Evolutionary conservation across 805 yeast species (phyloP).

Genomic region (Wickerhamiella alocasiicola): DNA sequence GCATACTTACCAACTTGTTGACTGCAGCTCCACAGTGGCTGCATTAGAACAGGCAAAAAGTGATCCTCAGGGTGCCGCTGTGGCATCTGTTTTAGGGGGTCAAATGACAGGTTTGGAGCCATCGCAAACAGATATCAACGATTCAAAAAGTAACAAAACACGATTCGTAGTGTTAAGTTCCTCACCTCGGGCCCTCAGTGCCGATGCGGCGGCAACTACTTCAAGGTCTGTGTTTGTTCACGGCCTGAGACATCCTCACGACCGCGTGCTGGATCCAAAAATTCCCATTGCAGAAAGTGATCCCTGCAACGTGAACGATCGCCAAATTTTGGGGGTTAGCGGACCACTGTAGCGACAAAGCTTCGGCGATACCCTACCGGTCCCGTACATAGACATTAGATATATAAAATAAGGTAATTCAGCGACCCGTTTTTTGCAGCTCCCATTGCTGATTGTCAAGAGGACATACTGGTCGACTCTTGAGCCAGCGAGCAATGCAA

Average conservation of each 20-base stretch:
- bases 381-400: neutral
- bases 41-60: slow-evolving; percentile 58
- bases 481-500: slow-evolving; percentile 91
- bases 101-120: slow-evolving; percentile 49
- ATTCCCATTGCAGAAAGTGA: neutral
- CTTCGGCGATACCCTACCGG: neutral
- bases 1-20: slow-evolving; percentile 36
- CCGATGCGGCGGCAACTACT: neutral
- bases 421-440: slow-evolving; percentile 31
- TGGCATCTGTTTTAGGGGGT: slow-evolving; percentile 61
- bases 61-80: slow-evolving; percentile 45
- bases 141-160: slow-evolving; percentile 65
- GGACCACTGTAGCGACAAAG: neutral
- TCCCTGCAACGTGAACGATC: neutral
- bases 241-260: neutral
- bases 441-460: slow-evolving; percentile 89
- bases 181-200: neutral
- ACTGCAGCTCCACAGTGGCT: slow-evolving; percentile 66
- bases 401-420: neutral
- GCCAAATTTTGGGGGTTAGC: neutral
- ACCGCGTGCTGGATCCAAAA: neutral
- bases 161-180: slow-evolving; percentile 52
- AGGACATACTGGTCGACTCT: slow-evolving; percentile 93
- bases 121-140: slow-evolving; percentile 49
- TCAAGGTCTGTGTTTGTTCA: neutral